These are phyloP conservation scores for Suillus bovinus DNA, from an alignment of 768 basidiomycete genomes.

Conservation along the genomic window DNA sequence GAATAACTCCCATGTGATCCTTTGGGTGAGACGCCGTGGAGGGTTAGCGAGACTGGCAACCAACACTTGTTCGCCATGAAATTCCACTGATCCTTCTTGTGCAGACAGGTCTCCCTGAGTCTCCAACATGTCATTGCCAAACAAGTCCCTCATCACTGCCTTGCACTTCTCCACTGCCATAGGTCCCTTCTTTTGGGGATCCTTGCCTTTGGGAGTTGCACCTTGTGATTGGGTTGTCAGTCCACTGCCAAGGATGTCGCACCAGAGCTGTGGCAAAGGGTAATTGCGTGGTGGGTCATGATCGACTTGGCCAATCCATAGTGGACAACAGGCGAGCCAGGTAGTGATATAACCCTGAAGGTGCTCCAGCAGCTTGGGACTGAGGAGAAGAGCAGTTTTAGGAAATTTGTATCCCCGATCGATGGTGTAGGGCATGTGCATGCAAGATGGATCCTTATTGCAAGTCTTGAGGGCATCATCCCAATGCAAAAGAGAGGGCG, in stretches of 20 bases:
- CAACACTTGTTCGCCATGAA: background rate
- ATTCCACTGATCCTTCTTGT: background rate
- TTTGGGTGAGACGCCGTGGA: background rate
- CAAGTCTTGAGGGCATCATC: constrained; percentile 4
- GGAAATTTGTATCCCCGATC: constrained; percentile 13
- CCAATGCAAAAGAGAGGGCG: background rate
- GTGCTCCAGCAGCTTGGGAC: background rate
- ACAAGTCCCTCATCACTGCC: background rate
- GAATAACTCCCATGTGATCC: constrained; percentile 16
- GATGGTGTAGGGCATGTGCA: background rate
- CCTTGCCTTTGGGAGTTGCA: background rate
- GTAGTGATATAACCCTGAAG: background rate
- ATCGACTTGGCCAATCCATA: constrained; percentile 1
- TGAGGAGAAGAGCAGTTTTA: constrained; percentile 1
- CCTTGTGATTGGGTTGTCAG: background rate
- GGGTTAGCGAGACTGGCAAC: background rate
- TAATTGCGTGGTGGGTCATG: background rate
- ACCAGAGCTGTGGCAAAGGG: background rate
- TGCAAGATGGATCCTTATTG: background rate
- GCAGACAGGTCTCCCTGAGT: background rate
- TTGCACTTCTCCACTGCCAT: background rate
- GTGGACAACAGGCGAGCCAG: background rate
- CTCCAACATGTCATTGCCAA: background rate
- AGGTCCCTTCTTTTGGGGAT: background rate
- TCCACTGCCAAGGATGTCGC: background rate